A percentile compares a stretch with the other conserved stretches of the same genome.
phyloP scores from a whole-genome alignment of 2,329 filamentous ascomycete species.

The Colletotrichum euphorbiae region DNA sequence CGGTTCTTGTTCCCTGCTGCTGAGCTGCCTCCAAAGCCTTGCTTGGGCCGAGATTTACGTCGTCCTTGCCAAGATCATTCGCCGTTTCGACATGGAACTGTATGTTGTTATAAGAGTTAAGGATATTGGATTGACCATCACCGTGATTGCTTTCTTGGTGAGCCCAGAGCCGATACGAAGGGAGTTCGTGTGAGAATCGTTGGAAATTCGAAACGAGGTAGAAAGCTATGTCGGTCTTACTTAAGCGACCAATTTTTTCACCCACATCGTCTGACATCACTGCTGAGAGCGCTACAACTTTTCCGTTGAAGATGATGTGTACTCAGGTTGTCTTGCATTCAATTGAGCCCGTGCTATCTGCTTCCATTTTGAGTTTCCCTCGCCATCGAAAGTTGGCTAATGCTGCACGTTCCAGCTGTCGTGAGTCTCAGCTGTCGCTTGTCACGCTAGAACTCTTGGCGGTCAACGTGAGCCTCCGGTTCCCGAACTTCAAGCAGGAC shows the following conservation, averaged over 20 bases:
- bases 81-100: constrained; percentile 41
- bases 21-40: neutral
- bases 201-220: neutral
- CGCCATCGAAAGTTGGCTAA: neutral
- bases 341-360: neutral
- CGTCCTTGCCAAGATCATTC: constrained; percentile 22
- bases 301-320: too few relatives aligned
- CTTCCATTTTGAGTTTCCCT: constrained; percentile 9
- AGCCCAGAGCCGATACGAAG: constrained; percentile 22
- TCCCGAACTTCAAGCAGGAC: neutral
- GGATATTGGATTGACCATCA: constrained; percentile 27
- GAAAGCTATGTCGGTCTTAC: neutral
- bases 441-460: neutral
- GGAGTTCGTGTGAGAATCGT: neutral
- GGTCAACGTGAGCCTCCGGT: neutral
- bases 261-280: too few relatives aligned
- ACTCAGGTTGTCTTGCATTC: too few relatives aligned
- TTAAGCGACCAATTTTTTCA: neutral
- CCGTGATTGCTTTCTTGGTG: constrained; percentile 15
- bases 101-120: constrained; percentile 39
- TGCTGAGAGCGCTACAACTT: too few relatives aligned
- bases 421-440: neutral
- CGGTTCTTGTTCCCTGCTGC: neutral
- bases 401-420: neutral
- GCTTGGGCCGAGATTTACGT: constrained; percentile 19